Base-by-base conservation (phyloP, 2,329 filamentous ascomycete species). In the Lasiodiplodia hormozganensis region DNA sequence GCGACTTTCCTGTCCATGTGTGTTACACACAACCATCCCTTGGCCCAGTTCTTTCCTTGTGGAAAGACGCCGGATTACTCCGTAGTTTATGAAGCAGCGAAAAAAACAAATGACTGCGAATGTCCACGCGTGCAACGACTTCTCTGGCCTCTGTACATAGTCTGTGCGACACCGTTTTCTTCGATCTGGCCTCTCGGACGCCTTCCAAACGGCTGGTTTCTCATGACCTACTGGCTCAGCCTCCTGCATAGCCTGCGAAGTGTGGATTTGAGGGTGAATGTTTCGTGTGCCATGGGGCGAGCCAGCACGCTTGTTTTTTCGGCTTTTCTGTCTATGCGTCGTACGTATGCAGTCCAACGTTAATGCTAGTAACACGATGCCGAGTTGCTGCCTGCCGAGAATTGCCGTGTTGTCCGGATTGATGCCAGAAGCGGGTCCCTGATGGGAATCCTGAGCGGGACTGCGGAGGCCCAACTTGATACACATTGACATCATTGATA, bases 61-160 rank as follows among this genome's bases (percentile, higher is more conserved):
- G 62, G 62, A 65, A 56, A 56, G 62, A 54, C 36, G 62, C 51
- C 47, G 62, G 62, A 56, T 38, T 18, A 54, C 25, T 65, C 62
- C 62, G 47, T 65, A 65, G 62, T 47, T 65, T 65, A 31, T 64
- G 38, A 57, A 64, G 60, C 60, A 64, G 60, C 62, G 51, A 54
- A 56, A 52, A 64, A 54, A 52, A 56, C 54, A 34, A 65, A 65
- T 65, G 62, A 28, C 62, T 47, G 62, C 62, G 62, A 52, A 28
- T 47, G 43, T 38, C 47, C 40, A 52, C 43, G 6, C 52, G 60
- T 64, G 43, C 58, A 7, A 52, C 60, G 60, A 52, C 60, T 52
- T 52, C 36, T 40, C 60, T 64, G 60, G 60, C 43, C 47, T 40
- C 31, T 64, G 60, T 64, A 64, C n/a, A 64, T 64, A 53, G 60